Evolutionary conservation across 1,284 basidiomycete genomes (phyloP).

Genomic region (Termitomyces sp.): DNA sequence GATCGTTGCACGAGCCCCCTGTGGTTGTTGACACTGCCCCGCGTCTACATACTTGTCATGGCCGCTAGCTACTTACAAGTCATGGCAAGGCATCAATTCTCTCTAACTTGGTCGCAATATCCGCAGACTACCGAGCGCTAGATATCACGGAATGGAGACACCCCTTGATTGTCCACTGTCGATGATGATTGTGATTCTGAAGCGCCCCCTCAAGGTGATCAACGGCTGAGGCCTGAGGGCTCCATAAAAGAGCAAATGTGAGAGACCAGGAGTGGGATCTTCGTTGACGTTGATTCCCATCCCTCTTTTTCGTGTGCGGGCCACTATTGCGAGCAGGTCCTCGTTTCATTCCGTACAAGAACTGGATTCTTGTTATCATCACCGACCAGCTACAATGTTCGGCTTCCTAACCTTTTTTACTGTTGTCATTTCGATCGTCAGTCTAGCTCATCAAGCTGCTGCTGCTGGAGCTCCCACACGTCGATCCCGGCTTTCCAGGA

Average conservation of each 20-base stretch:
- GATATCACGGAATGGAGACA: too few species aligned
- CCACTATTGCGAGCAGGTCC: slow-evolving; percentile 15
- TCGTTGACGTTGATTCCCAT: slow-evolving; percentile 12
- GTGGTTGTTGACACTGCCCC: too few species aligned
- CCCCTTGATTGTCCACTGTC: too few species aligned
- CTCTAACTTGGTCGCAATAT: too few species aligned
- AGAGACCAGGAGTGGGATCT: slow-evolving; percentile 3
- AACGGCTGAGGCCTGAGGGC: too few species aligned
- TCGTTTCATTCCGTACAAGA: slow-evolving; percentile 11
- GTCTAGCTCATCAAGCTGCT: not conserved
- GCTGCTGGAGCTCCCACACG: slow-evolving; percentile 1
- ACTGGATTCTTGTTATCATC: slow-evolving; percentile 7
- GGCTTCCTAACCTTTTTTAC: not conserved
- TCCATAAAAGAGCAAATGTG: slow-evolving; percentile 1
- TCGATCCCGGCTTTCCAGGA: not conserved
- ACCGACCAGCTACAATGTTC: not conserved
- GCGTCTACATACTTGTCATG: too few species aligned
- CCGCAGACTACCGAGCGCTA: too few species aligned
- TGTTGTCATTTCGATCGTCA: not conserved
- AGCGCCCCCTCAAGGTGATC: too few species aligned
- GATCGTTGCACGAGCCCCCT: too few species aligned
- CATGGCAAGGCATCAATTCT: too few species aligned
- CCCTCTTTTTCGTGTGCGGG: slow-evolving; percentile 11
- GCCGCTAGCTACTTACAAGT: too few species aligned
- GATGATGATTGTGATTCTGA: not conserved